phyloP scores from a whole-genome alignment of 78 protist genomes.

The slime mould (Dictyostelium discoideum) region DNA sequence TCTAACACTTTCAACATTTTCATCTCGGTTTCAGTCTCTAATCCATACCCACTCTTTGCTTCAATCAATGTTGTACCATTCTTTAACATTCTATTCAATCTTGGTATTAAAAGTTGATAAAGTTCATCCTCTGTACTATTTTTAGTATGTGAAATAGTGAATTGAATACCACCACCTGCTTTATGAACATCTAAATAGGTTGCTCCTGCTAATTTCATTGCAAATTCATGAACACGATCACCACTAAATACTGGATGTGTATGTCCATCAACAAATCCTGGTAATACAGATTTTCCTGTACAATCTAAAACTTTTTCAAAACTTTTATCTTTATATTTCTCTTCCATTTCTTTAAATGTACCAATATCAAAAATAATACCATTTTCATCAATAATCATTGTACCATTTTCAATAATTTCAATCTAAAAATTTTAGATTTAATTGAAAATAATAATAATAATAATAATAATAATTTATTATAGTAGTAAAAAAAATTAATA shows the following conservation, averaged over 20 bases:
- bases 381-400: conserved; percentile 62
- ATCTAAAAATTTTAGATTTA: conserved; percentile 12
- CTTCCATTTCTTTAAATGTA: conserved; percentile 6
- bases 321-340: conserved; percentile 23
- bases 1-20: conserved; percentile 92
- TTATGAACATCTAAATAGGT: conserved; percentile 93
- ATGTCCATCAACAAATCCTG: conserved; percentile 93
- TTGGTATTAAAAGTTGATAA: conserved; percentile 4
- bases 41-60: conserved; percentile 94
- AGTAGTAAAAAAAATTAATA: too few species aligned
- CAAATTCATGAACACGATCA: conserved; percentile 89
- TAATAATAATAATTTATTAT: too few species aligned
- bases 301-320: conserved; percentile 85
- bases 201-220: conserved; percentile 89
- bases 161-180: conserved; percentile 94
- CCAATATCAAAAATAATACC: conserved; percentile 78
- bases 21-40: conserved; percentile 90
- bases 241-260: conserved; percentile 94
- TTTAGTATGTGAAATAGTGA: conserved; percentile 87
- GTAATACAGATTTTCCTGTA: conserved; percentile 82
- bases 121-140: conserved; percentile 76
- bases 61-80: conserved; percentile 91
- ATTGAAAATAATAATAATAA: too few species aligned
- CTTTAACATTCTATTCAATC: conserved; percentile 88
- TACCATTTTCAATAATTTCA: conserved; percentile 78